Base-by-base conservation (phyloP, 257 asterid genomes). In the Solanum dulcamara region DNA sequence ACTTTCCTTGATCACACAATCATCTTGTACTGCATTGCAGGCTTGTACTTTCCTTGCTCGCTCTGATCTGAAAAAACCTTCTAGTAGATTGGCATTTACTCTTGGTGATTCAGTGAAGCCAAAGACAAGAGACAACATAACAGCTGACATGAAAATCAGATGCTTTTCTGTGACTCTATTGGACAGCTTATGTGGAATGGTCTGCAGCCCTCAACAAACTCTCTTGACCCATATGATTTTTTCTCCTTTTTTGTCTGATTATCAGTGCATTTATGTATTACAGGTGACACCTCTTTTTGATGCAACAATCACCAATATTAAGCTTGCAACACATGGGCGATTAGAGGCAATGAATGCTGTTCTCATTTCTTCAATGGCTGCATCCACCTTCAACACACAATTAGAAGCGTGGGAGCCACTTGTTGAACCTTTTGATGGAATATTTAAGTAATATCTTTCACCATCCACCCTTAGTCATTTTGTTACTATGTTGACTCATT, bases 321-420 rank as follows among this genome's bases (percentile, higher is more conserved):
- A 94, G 92, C 94, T 96, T 86, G 98, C 97, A 80, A 95, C 98
- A 51, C 99, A 96, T 91, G 99, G 99, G 57, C 92, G 91, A 81
- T 88, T 89, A 48, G 99, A 96, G 68, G 96, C 97, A 64, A 92
- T 96, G 96, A 96, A 92, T 66, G 98, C 98, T 13, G 98, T 94
- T 81, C 87, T 96, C 88, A 90, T 95, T 90, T 92, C 97, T 87
- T 93, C 98, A 35, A 90, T 96, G 83, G 98, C 98, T 35, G 98
- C 97, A 20, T 96, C 99, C 89, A 95, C 97, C 67, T 96, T 96
- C 89, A 96, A 96, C 87, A 87, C 92, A 74, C 93, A 93, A 71
- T 91, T 96, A 83, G 99, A 96, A 90, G 98, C 98, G 33, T 96
- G 99, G 99, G 99, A 96, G 87, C 99, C 99, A 84, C 94, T 95